A percentile compares a stretch with the other conserved stretches of the same genome.
These are phyloP conservation scores for Blastobotrys mokoenaii DNA, from an alignment of 805 yeast genomes.

Conservation along the genomic window DNA sequence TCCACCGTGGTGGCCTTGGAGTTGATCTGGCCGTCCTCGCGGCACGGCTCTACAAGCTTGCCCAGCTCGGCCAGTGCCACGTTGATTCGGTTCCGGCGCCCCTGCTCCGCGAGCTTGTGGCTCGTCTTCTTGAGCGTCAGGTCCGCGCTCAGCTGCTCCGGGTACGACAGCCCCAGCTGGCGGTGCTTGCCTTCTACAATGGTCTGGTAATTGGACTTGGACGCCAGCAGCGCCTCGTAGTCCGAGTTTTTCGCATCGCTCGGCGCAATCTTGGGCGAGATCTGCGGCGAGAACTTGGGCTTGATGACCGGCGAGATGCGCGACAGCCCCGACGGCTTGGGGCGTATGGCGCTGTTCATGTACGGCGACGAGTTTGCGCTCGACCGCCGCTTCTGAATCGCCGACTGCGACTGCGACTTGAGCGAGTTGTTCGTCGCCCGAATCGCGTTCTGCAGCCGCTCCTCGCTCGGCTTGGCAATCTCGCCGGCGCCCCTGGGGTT, in stretches of 20 bases:
- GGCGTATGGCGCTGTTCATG: constrained; percentile 1
- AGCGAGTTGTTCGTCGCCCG: constrained; percentile 15
- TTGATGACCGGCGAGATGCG: constrained; percentile 18
- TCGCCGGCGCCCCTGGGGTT: constrained; percentile 7
- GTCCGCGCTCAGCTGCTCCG: constrained; percentile 32
- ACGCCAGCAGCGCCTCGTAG: constrained; percentile 24
- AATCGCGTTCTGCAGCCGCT: constrained; percentile 16
- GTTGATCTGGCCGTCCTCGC: constrained; percentile 39
- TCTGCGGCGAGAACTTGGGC: constrained; percentile 21
- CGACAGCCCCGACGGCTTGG: constrained; percentile 7
- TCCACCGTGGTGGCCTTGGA: constrained; percentile 95
- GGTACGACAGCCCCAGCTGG: constrained; percentile 34
- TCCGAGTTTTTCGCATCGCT: constrained; percentile 9
- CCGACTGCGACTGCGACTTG: neutral
- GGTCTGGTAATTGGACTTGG: constrained; percentile 36
- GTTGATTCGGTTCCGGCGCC: constrained; percentile 88
- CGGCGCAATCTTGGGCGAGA: constrained; percentile 18
- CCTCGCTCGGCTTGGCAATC: constrained; percentile 7
- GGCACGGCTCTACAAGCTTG: constrained; percentile 51
- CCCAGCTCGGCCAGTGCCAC: constrained; percentile 72
- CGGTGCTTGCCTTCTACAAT: constrained; percentile 35
- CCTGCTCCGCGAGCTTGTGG: constrained; percentile 94
- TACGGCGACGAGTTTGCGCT: neutral
- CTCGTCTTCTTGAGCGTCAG: constrained; percentile 49
- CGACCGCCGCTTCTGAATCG: neutral